Evolutionary conservation across 2,329 filamentous ascomycete species (phyloP).

Genomic region (Albifimbria verrucaria): DNA sequence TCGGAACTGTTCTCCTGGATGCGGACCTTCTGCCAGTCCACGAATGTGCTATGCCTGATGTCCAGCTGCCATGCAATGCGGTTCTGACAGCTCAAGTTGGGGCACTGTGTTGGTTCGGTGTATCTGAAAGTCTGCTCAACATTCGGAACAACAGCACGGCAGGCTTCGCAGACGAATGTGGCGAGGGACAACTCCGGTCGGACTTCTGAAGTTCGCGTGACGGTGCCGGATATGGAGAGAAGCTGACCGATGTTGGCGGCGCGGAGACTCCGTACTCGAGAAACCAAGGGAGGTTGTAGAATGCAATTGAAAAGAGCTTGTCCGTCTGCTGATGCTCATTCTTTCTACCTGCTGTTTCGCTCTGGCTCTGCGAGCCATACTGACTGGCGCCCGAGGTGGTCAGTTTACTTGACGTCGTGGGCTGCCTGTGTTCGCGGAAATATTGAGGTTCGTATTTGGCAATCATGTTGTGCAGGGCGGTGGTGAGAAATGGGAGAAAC

Average conservation of each 20-base stretch:
- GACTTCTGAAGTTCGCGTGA: constrained; percentile 95
- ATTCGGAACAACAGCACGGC: constrained; percentile 79
- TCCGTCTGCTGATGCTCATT: constrained; percentile 95
- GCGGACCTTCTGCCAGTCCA: constrained; percentile 98
- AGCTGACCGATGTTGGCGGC: constrained; percentile 90
- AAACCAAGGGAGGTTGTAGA: constrained; percentile 88
- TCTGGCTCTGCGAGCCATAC: constrained; percentile 58
- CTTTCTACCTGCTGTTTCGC: constrained; percentile 70
- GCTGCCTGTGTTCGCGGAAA: constrained; percentile 87
- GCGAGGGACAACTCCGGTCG: constrained; percentile 88
- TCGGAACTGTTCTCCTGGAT: constrained; percentile 98
- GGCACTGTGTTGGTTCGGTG: constrained; percentile 93
- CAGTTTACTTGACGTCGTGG: constrained; percentile 69
- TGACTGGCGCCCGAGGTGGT: constrained; percentile 66
- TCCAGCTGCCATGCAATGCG: constrained; percentile 93
- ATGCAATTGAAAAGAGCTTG: constrained; percentile 89
- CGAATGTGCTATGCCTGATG: constrained; percentile 93
- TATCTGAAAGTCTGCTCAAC: constrained; percentile 98
- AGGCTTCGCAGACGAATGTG: constrained; percentile 88
- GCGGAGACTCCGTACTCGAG: constrained; percentile 78
- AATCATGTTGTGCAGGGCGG: constrained; percentile 87
- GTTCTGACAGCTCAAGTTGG: constrained; percentile 83
- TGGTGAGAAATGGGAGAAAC: constrained; percentile 86
- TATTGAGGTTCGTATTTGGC: constrained; percentile 92
- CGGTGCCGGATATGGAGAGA: constrained; percentile 93